Conservation (phyloP, 2,329 filamentous ascomycete genomes). For the Seiridium cupressi region DNA sequence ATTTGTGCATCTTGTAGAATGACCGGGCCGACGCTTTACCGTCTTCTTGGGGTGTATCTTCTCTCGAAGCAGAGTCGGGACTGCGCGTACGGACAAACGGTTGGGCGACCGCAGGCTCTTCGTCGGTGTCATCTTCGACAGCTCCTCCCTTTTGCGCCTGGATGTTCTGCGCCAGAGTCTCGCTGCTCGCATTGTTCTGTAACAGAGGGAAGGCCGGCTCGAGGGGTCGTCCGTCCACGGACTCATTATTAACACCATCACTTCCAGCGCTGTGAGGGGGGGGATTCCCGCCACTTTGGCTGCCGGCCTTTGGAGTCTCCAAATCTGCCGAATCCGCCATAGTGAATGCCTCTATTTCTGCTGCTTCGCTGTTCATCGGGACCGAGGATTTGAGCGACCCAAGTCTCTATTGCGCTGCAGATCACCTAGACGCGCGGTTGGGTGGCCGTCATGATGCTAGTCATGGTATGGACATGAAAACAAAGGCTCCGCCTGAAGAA, state of each 20-base stretch:
- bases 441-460: background rate
- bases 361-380: background rate
- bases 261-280: background rate
- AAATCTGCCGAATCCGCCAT: background rate
- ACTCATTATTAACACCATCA: background rate
- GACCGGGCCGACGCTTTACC: slow-evolving; percentile 30
- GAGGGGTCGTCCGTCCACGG: background rate
- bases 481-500: background rate
- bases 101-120: slow-evolving; percentile 55
- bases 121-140: slow-evolving; percentile 52
- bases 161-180: slow-evolving; percentile 29
- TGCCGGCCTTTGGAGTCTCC: background rate
- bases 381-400: background rate
- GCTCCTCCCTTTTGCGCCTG: slow-evolving; percentile 22
- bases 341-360: background rate
- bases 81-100: slow-evolving; percentile 57
- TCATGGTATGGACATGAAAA: background rate
- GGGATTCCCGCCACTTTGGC: background rate
- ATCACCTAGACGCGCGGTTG: background rate
- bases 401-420: slow-evolving; percentile 1
- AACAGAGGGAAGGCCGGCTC: slow-evolving; percentile 36
- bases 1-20: slow-evolving; percentile 82
- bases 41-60: slow-evolving; percentile 17
- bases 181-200: slow-evolving; percentile 38
- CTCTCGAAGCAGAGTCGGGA: slow-evolving; percentile 37